These are phyloP conservation scores for Tolypocladium pustulatum DNA, from an alignment of 2,329 filamentous ascomycete genomes.

Conservation along the genomic window DNA sequence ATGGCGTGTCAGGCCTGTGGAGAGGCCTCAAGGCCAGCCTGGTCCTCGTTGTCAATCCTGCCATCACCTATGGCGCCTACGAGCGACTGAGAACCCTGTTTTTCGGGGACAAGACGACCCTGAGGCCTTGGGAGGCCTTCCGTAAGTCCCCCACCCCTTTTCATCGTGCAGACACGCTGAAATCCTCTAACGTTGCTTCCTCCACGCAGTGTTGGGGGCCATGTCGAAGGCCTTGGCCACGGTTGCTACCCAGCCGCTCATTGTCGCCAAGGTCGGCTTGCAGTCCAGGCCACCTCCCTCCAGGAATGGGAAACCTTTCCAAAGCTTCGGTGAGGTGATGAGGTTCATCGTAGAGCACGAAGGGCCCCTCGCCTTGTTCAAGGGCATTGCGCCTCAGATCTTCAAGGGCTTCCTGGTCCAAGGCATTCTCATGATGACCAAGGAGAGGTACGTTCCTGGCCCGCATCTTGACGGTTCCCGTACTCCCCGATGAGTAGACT, in stretches of 20 bases:
- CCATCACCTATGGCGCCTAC: slow-evolving; percentile 96
- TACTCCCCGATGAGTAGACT: background rate
- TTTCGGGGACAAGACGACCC: slow-evolving; percentile 64
- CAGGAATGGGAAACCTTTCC: slow-evolving; percentile 83
- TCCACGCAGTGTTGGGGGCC: slow-evolving; percentile 65
- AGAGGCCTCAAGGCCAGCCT: slow-evolving; percentile 91
- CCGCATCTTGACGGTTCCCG: background rate
- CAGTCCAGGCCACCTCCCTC: slow-evolving; percentile 84
- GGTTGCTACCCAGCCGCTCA: slow-evolving; percentile 84
- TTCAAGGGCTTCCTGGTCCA: slow-evolving; percentile 89
- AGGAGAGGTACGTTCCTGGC: slow-evolving; percentile 60
- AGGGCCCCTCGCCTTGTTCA: slow-evolving; percentile 76
- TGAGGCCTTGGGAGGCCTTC: slow-evolving; percentile 84
- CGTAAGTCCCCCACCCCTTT: slow-evolving; percentile 45
- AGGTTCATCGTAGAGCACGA: slow-evolving; percentile 85
- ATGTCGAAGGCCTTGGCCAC: slow-evolving; percentile 90
- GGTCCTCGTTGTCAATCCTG: slow-evolving; percentile 89
- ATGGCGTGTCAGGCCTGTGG: slow-evolving; percentile 85
- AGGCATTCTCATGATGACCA: slow-evolving; percentile 97
- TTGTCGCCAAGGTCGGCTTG: slow-evolving; percentile 93
- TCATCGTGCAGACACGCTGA: background rate
- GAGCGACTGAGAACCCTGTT: slow-evolving; percentile 71
- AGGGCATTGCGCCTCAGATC: slow-evolving; percentile 91
- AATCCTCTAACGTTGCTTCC: background rate
- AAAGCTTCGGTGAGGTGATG: slow-evolving; percentile 91